Percentiles rank a stretch among this genome's conserved stretches.
phyloP scores from a whole-genome alignment of 2,329 filamentous ascomycete species.

The Claviceps arundinis region DNA sequence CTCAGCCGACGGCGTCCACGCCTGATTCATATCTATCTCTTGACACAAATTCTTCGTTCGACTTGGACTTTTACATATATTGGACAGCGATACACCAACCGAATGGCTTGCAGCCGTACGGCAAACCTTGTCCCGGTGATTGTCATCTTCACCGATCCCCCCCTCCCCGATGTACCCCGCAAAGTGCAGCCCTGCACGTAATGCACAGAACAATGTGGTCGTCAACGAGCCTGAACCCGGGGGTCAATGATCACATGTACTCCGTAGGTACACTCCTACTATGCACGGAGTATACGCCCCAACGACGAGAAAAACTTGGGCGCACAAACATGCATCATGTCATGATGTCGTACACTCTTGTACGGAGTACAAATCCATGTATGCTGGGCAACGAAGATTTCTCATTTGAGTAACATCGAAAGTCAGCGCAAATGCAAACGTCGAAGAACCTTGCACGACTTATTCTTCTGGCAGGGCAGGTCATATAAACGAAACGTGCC shows the following conservation, averaged over 20 bases:
- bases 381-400: not conserved
- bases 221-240: not conserved
- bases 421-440: not conserved
- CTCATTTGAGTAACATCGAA: not conserved
- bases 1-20: not conserved
- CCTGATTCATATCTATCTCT: not conserved
- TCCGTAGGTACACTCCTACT: not conserved
- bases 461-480: not conserved
- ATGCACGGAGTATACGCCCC: not conserved
- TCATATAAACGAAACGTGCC: not conserved
- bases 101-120: not conserved
- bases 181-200: not conserved
- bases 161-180: not conserved
- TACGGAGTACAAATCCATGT: not conserved
- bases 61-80: not conserved
- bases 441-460: not conserved
- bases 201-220: slow-evolving; percentile 3
- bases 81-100: not conserved
- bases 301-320: not conserved
- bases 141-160: not conserved
- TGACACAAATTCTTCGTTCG: not conserved
- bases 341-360: not conserved
- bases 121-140: not conserved
- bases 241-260: not conserved
- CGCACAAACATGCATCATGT: not conserved